phyloP scores from a whole-genome alignment of 495 filamentous ascomycete genomes.

The Neurospora tetraspora region DNA sequence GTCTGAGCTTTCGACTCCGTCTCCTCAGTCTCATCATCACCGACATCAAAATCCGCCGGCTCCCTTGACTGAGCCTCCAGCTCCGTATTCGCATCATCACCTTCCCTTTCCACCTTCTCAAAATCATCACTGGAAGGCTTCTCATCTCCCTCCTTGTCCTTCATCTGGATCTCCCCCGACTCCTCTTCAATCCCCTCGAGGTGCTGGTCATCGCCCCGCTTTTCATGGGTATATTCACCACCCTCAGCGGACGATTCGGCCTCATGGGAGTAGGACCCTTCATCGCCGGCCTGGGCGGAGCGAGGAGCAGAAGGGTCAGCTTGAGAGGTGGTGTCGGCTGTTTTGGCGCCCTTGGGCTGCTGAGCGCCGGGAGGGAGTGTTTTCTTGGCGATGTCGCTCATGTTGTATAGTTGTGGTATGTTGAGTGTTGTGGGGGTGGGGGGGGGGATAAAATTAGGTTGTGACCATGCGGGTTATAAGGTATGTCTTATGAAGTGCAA shows the following conservation, averaged over 20 bases:
- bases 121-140: neutral
- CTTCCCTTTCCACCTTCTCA: neutral
- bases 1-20: constrained; percentile 1
- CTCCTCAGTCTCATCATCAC: neutral
- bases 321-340: constrained; percentile 8
- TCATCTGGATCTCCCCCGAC: constrained; percentile 8
- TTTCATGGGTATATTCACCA: constrained; percentile 16
- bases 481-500: neutral
- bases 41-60: constrained; percentile 34
- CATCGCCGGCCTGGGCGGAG: constrained; percentile 1
- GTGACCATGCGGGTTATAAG: neutral
- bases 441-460: neutral
- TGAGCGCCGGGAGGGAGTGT: constrained; percentile 16
- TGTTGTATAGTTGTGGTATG: constrained; percentile 5
- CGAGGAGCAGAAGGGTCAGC: constrained; percentile 3
- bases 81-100: neutral
- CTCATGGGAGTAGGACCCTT: neutral
- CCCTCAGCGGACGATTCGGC: neutral
- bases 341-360: constrained; percentile 7
- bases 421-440: neutral
- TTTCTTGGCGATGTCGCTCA: constrained; percentile 22
- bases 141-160: constrained; percentile 4
- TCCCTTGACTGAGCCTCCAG: constrained; percentile 21
- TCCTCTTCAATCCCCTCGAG: constrained; percentile 11
- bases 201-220: constrained; percentile 1